Evolutionary conservation across 768 basidiomycete genomes (phyloP).

Genomic region (Suillus tomentosus): DNA sequence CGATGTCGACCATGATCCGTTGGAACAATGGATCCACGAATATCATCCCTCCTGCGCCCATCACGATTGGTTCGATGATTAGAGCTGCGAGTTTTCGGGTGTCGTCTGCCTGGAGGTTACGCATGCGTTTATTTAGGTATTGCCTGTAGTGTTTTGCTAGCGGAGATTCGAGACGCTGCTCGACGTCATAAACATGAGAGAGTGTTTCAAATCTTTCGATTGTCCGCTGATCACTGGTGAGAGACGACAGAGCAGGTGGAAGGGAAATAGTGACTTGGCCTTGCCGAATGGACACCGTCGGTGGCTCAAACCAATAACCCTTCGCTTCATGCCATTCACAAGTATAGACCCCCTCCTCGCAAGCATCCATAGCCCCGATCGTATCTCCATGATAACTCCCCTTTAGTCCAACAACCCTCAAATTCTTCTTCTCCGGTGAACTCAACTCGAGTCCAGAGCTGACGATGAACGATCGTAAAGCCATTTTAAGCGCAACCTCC

Average conservation of each 20-base stretch:
- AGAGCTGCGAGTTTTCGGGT: conserved; percentile 63
- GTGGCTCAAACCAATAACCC: conserved; percentile 93
- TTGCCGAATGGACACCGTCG: conserved; percentile 68
- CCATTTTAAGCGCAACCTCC: conserved; percentile 99
- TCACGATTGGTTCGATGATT: conserved; percentile 87
- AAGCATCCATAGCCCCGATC: conserved; percentile 96
- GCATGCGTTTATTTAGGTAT: conserved; percentile 46
- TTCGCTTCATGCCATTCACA: conserved; percentile 96
- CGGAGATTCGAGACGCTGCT: conserved; percentile 54
- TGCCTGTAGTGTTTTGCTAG: conserved; percentile 65
- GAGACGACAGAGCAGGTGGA: conserved; percentile 47
- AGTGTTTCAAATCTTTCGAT: conserved; percentile 42
- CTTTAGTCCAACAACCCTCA: conserved; percentile 83
- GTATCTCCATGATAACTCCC: conserved; percentile 99
- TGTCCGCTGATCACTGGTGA: conserved; percentile 18
- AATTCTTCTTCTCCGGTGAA: conserved; percentile 42
- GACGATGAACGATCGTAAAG: conserved; percentile 65
- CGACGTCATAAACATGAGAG: conserved; percentile 69
- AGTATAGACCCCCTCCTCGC: conserved; percentile 86
- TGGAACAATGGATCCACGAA: conserved; percentile 98
- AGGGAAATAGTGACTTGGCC: conserved; percentile 57
- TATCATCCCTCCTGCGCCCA: conserved; percentile 97
- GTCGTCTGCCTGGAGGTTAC: conserved; percentile 49
- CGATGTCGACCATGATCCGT: conserved; percentile 78
- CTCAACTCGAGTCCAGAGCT: conserved; percentile 39